Evolutionary conservation across 2,329 filamentous ascomycete genomes (phyloP).

Genomic region (Orbilia blumenaviensis): DNA sequence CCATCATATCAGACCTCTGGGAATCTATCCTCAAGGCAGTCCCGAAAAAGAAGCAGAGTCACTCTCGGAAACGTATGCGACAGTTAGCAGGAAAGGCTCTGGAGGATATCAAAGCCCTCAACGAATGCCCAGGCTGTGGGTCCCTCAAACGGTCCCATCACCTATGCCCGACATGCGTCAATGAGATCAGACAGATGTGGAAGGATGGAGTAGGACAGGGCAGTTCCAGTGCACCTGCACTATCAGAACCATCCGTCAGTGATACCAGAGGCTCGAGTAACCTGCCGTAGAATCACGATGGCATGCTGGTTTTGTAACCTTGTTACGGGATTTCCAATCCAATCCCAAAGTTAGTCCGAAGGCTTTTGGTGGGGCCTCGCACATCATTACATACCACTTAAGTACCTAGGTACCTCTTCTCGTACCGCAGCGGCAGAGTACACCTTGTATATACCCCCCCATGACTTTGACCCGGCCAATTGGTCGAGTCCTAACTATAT

Average conservation of each 20-base stretch:
- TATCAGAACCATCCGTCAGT: not conserved
- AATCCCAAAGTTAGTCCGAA: not conserved
- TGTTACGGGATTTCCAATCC: not conserved
- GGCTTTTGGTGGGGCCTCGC: not conserved
- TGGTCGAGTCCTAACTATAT: not conserved
- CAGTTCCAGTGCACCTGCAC: not conserved
- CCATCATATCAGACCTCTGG: slow-evolving; percentile 65
- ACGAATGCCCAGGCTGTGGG: slow-evolving; percentile 89
- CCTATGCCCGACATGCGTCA: slow-evolving; percentile 85
- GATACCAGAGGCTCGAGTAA: not conserved
- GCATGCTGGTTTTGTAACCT: not conserved
- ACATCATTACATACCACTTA: not conserved
- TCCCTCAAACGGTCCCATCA: slow-evolving; percentile 86
- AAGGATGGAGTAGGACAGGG: slow-evolving; percentile 56
- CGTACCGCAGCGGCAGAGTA: not conserved
- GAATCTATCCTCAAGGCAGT: slow-evolving; percentile 90
- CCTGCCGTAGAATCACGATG: not conserved
- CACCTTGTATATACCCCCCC: slow-evolving; percentile 1
- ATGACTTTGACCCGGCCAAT: not conserved
- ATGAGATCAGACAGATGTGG: slow-evolving; percentile 67
- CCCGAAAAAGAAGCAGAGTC: slow-evolving; percentile 98
- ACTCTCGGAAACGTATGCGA: slow-evolving; percentile 91
- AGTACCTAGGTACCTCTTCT: too few relatives aligned
- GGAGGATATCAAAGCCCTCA: slow-evolving; percentile 86
- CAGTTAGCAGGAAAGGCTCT: slow-evolving; percentile 95